phyloP scores from a whole-genome alignment of 371 early-diverging fungal genomes.

The Mortierella sp. region DNA sequence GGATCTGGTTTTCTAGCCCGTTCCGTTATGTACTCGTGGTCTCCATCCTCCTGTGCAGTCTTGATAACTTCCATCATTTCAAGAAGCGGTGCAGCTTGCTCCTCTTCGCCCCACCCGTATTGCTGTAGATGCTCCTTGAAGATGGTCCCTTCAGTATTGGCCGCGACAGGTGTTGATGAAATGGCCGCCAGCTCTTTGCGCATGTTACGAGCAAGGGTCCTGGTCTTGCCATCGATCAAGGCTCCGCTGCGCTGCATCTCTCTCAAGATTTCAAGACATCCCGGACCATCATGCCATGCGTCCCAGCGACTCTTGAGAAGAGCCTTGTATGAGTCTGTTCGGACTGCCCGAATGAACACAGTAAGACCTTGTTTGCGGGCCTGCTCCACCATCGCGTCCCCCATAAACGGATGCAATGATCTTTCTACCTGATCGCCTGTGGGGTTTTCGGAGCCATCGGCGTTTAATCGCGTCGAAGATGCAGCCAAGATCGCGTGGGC shows the following conservation, averaged over 20 bases:
- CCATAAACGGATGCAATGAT: conserved; percentile 44
- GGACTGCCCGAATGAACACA: conserved; percentile 40
- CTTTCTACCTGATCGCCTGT: neutral
- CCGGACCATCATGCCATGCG: conserved; percentile 32
- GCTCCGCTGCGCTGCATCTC: conserved; percentile 52
- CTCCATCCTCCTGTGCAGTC: conserved; percentile 12
- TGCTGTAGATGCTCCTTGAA: neutral
- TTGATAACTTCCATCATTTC: conserved; percentile 35
- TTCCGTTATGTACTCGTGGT: conserved; percentile 3
- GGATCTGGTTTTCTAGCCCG: conserved; percentile 14
- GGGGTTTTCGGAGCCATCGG: neutral
- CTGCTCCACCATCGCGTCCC: conserved; percentile 44
- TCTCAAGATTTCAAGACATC: conserved; percentile 44
- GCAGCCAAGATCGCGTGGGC: conserved; percentile 32
- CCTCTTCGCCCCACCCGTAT: conserved; percentile 41
- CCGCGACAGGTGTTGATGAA: neutral
- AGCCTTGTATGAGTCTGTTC: conserved; percentile 48
- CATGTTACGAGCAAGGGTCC: conserved; percentile 21
- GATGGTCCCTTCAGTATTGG: neutral
- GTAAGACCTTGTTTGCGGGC: conserved; percentile 42
- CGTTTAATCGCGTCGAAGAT: conserved; percentile 10
- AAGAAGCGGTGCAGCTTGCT: conserved; percentile 18
- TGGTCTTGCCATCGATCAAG: conserved; percentile 33
- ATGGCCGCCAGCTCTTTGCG: conserved; percentile 5
- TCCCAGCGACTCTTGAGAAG: conserved; percentile 46